phyloP scores from a whole-genome alignment of 495 filamentous ascomycete species.

The Tetracladium setigerum region DNA sequence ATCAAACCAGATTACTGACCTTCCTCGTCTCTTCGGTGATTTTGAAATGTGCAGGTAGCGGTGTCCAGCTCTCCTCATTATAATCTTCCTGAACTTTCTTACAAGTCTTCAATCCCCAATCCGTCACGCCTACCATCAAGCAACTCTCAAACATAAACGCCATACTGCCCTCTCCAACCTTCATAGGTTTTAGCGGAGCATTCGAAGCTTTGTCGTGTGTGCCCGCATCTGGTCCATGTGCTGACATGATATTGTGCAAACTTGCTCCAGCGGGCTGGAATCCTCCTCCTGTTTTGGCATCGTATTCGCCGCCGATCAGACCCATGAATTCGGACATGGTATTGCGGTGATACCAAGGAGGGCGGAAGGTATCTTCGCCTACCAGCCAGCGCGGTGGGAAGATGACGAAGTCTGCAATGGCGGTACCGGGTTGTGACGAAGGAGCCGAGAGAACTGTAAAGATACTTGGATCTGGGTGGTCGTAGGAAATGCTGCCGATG shows the following conservation, averaged over 20 bases:
- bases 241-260: constrained; percentile 53
- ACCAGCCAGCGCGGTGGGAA: constrained; percentile 80
- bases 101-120: constrained; percentile 81
- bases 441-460: constrained; percentile 72
- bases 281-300: constrained; percentile 43
- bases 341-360: constrained; percentile 78
- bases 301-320: constrained; percentile 58
- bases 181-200: constrained; percentile 36
- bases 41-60: constrained; percentile 65
- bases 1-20: constrained; percentile 17
- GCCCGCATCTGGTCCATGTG: constrained; percentile 51
- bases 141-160: constrained; percentile 65
- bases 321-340: constrained; percentile 85
- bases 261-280: constrained; percentile 53
- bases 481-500: constrained; percentile 66
- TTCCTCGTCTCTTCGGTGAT: constrained; percentile 9
- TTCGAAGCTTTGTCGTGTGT: constrained; percentile 61
- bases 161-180: constrained; percentile 51
- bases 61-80: constrained; percentile 78
- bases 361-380: constrained; percentile 69
- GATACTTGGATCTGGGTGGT: constrained; percentile 76
- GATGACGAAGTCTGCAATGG: constrained; percentile 77
- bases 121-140: constrained; percentile 84
- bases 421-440: constrained; percentile 54
- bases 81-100: constrained; percentile 79